phyloP scores from a whole-genome alignment of 1,284 basidiomycete species.

The Leccinum colubrinum region DNA sequence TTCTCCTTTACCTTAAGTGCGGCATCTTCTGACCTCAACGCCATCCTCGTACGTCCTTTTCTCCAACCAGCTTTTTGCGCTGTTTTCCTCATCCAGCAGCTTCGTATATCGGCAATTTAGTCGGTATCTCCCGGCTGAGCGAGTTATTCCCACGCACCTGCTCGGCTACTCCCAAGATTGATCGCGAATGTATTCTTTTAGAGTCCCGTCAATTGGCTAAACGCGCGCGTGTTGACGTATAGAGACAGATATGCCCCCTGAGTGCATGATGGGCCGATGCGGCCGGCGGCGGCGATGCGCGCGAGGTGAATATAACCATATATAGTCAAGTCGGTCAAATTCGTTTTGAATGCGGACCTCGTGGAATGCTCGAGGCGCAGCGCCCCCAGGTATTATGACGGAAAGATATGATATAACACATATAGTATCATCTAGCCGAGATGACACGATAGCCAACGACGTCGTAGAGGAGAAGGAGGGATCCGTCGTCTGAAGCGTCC shows the following conservation, averaged over 20 bases:
- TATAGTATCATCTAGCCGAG: constrained; percentile 26
- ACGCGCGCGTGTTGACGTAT: neutral
- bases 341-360: constrained; percentile 16
- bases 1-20: too few species aligned
- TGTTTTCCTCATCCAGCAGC: constrained; percentile 9
- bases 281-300: neutral
- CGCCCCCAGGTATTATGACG: neutral
- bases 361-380: constrained; percentile 25
- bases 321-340: constrained; percentile 7
- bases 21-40: too few species aligned
- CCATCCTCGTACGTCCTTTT: too few species aligned
- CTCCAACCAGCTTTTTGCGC: constrained; percentile 3
- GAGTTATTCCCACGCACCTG: constrained; percentile 21
- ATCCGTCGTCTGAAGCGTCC: neutral
- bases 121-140: constrained; percentile 22
- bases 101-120: constrained; percentile 28
- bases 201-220: constrained; percentile 16
- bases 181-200: constrained; percentile 14
- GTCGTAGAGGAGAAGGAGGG: neutral
- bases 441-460: constrained; percentile 2
- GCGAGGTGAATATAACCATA: constrained; percentile 21
- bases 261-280: neutral
- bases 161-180: constrained; percentile 23
- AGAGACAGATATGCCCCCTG: constrained; percentile 7
- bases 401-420: neutral